These are phyloP conservation scores for Candida hispaniensis DNA, from an alignment of 805 yeast genomes.

Conservation along the genomic window DNA sequence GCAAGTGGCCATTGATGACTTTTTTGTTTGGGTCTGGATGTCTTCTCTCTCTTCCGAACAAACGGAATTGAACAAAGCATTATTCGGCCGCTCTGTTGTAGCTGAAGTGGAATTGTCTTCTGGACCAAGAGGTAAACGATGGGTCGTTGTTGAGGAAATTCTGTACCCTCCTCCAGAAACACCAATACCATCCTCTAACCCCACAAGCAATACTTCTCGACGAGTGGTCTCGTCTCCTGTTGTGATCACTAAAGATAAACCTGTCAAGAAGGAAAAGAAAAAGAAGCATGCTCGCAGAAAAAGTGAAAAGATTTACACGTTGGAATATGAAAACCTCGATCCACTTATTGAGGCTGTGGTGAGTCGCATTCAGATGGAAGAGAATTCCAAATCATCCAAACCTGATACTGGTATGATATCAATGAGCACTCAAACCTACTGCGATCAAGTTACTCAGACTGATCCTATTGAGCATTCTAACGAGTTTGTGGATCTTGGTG, in stretches of 20 bases:
- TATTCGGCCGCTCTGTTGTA: slow-evolving; percentile 74
- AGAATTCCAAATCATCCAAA: too few species aligned
- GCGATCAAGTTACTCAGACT: slow-evolving; percentile 12
- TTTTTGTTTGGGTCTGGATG: slow-evolving; percentile 87
- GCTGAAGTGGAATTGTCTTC: slow-evolving; percentile 72
- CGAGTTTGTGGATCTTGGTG: too few species aligned
- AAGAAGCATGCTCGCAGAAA: slow-evolving; percentile 12
- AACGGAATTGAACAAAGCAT: slow-evolving; percentile 47
- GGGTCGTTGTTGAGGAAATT: slow-evolving; percentile 27
- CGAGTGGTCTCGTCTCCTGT: slow-evolving; percentile 9
- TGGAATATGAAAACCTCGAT: slow-evolving; percentile 14
- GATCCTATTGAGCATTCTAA: slow-evolving; percentile 9
- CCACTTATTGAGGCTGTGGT: slow-evolving; percentile 17
- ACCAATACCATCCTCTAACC: slow-evolving; percentile 1
- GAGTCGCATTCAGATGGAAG: slow-evolving; percentile 13
- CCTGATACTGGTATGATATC: too few species aligned
- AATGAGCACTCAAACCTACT: slow-evolving; percentile 13
- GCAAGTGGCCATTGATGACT: slow-evolving; percentile 70
- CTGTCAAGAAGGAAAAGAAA: slow-evolving; percentile 11
- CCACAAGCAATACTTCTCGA: slow-evolving; percentile 1
- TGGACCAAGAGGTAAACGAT: slow-evolving; percentile 34
- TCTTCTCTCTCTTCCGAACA: slow-evolving; percentile 67
- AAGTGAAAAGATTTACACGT: slow-evolving; percentile 13
- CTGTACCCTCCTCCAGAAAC: slow-evolving; percentile 20
- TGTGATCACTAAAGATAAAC: too few species aligned